A percentile compares a stretch with the other conserved stretches of the same genome.
Conservation (phyloP, 164 flowering plant species). For the Magnolia changhungtana region DNA sequence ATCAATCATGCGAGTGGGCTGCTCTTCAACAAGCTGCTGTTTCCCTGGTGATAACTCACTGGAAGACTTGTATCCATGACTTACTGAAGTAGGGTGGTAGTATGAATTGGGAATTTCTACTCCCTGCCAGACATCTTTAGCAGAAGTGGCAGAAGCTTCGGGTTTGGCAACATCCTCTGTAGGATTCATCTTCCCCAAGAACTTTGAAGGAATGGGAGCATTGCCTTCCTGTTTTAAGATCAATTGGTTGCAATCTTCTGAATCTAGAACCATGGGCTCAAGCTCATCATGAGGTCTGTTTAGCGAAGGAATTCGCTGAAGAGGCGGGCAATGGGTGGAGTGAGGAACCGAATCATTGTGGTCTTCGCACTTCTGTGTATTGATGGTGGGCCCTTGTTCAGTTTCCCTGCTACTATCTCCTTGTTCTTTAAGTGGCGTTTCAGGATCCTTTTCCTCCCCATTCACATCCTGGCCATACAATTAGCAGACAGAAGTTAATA, state of each 20-base stretch:
- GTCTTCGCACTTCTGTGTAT: slow-evolving; percentile 14
- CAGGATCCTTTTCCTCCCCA: slow-evolving; percentile 23
- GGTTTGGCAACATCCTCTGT: slow-evolving; percentile 22
- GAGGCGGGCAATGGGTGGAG: slow-evolving; percentile 14
- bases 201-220: slow-evolving; percentile 26
- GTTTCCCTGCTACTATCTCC: slow-evolving; percentile 11
- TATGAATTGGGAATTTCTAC: slow-evolving; percentile 32
- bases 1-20: slow-evolving; percentile 32
- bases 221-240: slow-evolving; percentile 21
- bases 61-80: slow-evolving; percentile 34
- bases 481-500: neutral
- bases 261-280: slow-evolving; percentile 20
- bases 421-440: slow-evolving; percentile 21
- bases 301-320: slow-evolving; percentile 22
- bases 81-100: slow-evolving; percentile 31
- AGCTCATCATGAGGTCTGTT: slow-evolving; percentile 21
- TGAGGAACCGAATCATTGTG: slow-evolving; percentile 14
- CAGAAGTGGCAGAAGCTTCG: slow-evolving; percentile 29
- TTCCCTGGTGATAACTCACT: slow-evolving; percentile 37
- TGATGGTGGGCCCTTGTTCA: slow-evolving; percentile 16
- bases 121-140: slow-evolving; percentile 45
- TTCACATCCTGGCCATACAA: slow-evolving; percentile 34
- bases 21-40: slow-evolving; percentile 32
- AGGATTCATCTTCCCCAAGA: slow-evolving; percentile 24
- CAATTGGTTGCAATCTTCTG: slow-evolving; percentile 13